Base-by-base conservation (phyloP, 1,284 basidiomycete genomes). In the Phellopilus nigrolimitatus region DNA sequence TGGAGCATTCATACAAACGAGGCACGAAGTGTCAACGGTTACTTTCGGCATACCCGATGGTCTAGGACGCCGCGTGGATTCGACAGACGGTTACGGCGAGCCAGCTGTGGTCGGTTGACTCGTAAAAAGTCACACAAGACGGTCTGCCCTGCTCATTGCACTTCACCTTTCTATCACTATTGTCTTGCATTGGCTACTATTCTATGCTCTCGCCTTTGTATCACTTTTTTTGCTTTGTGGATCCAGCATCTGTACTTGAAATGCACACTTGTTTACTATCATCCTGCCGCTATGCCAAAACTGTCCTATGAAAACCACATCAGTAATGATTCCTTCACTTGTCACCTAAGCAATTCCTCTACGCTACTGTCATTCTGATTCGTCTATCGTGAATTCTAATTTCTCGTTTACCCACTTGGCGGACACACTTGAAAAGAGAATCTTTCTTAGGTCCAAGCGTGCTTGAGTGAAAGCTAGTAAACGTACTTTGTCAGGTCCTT, bases 401-500 rank as follows among this genome's bases (percentile, higher is more conserved):
- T 58, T 60, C 33, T 62, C 65, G 36, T 64, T 59, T 30, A 57
- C 55, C 65, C 66, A 68, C 40, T 56, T 58, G 25, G 57, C 63
- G 31, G 61, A 62, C 15, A 68, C 54, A n/a, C 44, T 65, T 67
- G 39, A 10, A 42, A 38, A 3, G 28, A 17, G 28, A 34, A 28
- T 28, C 3, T 38, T 49, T 34, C 36, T 36, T 22, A 40, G n/a
- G n/a, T 13, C 30, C 25, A 15, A 42, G 17, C 31, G 24, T 41
- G 36, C 37, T 55, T 40, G 49, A 34, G 47, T 30, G 28, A 42
- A 45, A 39, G 33, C 30, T n/a, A 55, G 4, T 24, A 17, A 27
- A 59, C 73, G 43, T 51, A 82, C 81, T 66, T 69, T 12, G 73
- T 73, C 33, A 83, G 68, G 63, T 83, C 73, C 17, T 67, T 58